phyloP scores from a whole-genome alignment of 345 rosid genomes.

The Moringa oleifera region DNA sequence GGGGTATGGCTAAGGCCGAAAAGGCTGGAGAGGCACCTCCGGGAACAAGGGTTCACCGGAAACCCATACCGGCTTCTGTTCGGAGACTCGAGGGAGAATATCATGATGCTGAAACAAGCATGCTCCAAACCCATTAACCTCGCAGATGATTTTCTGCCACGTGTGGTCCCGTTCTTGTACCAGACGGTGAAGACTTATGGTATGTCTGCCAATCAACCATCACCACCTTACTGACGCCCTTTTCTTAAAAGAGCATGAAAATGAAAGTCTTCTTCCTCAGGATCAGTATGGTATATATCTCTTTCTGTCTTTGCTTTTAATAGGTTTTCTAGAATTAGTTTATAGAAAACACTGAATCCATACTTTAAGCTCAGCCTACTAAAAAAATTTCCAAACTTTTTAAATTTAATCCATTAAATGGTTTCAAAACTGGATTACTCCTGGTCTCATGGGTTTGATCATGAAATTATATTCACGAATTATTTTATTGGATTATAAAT shows the following conservation, averaged over 20 bases:
- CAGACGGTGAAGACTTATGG: slow-evolving; percentile 24
- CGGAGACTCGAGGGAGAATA: slow-evolving; percentile 18
- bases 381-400: no score
- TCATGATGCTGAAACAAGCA: slow-evolving; percentile 18
- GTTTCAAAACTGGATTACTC: no score
- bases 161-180: slow-evolving; percentile 18
- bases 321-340: no score
- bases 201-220: not conserved
- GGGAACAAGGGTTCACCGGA: slow-evolving; percentile 23
- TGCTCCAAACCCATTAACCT: slow-evolving; percentile 19
- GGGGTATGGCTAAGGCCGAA: slow-evolving; percentile 26
- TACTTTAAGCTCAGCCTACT: no score
- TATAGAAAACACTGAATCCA: slow-evolving; percentile 20
- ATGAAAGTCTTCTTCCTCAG: not conserved
- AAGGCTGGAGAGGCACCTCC: slow-evolving; percentile 20
- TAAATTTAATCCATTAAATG: no score
- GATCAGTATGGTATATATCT: no score
- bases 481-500: no score
- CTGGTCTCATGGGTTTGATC: no score
- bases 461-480: no score
- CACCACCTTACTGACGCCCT: no score
- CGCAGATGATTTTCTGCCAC: slow-evolving; percentile 12
- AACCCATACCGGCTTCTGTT: slow-evolving; percentile 23
- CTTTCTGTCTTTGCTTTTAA: no score
- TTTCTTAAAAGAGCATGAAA: not conserved